Evolutionary conservation across 257 asterid genomes (phyloP).

Genomic region (Mitragyna speciosa): DNA sequence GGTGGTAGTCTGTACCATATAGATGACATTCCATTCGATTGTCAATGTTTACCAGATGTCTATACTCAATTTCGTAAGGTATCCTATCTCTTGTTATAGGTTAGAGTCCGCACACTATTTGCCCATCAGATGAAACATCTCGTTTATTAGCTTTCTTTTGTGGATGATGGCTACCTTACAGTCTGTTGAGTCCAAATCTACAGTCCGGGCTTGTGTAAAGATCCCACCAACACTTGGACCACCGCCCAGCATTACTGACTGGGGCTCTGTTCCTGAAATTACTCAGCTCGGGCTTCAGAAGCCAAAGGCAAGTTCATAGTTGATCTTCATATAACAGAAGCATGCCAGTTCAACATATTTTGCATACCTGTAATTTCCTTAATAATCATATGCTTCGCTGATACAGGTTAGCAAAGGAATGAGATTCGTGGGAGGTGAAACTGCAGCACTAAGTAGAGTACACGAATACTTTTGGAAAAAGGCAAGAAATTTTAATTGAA

Average conservation of each 20-base stretch:
- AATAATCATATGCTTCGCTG: background rate
- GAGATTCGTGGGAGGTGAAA: slow-evolving; percentile 87
- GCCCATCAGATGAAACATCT: slow-evolving; percentile 16
- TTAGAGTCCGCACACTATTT: slow-evolving; percentile 8
- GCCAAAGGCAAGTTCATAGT: slow-evolving; percentile 48
- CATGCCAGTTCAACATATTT: background rate
- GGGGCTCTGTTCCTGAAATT: slow-evolving; percentile 81
- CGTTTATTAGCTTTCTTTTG: slow-evolving; percentile 1
- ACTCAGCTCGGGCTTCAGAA: slow-evolving; percentile 58
- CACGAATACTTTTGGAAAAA: slow-evolving; percentile 93
- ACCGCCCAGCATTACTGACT: slow-evolving; percentile 58
- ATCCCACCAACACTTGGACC: slow-evolving; percentile 78
- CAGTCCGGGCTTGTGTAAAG: slow-evolving; percentile 60
- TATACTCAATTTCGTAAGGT: slow-evolving; percentile 97
- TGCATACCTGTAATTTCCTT: background rate
- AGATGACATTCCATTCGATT: slow-evolving; percentile 77
- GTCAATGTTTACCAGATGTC: slow-evolving; percentile 66
- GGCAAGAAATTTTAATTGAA: slow-evolving; percentile 34
- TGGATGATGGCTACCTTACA: slow-evolving; percentile 33
- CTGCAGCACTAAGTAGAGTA: slow-evolving; percentile 78
- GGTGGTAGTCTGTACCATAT: slow-evolving; percentile 85
- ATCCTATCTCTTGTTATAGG: slow-evolving; percentile 1
- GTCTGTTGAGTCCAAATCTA: slow-evolving; percentile 77
- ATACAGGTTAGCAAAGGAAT: slow-evolving; percentile 77
- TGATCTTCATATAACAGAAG: background rate